Conservation (phyloP, 257 asterid species). For the Nicotiana sylvestris region DNA sequence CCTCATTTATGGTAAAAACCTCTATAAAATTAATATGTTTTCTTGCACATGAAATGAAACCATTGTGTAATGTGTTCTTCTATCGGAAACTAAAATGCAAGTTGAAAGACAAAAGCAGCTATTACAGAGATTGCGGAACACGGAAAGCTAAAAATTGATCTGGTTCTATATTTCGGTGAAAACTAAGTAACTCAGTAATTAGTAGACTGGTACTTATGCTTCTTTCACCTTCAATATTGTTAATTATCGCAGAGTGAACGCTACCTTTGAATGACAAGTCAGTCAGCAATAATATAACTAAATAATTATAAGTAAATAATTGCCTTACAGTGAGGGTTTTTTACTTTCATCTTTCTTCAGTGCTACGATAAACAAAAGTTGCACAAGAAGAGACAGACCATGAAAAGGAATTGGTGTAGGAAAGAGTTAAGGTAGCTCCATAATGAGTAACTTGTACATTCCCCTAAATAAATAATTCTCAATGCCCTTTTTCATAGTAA, state of each 20-base stretch:
- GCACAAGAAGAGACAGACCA: not conserved
- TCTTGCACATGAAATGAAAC: not conserved
- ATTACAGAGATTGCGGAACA: not conserved
- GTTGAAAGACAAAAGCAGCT: not conserved
- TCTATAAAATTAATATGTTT: too few relatives aligned
- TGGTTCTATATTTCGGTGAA: not conserved
- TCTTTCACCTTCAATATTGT: not conserved
- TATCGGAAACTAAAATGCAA: not conserved
- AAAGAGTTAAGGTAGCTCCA: not conserved
- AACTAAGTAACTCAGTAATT: not conserved
- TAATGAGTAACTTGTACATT: not conserved
- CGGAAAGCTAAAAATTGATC: not conserved
- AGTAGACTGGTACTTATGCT: not conserved
- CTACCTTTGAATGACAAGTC: not conserved
- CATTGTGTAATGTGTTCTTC: not conserved
- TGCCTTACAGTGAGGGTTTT: not conserved
- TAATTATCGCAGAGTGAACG: not conserved
- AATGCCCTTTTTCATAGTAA: not conserved
- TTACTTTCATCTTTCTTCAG: not conserved
- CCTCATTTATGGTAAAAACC: not conserved
- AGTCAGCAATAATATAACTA: not conserved
- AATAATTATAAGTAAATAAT: not conserved
- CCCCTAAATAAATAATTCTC: not conserved
- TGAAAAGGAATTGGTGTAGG: not conserved
- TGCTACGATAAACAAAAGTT: not conserved